Base-by-base conservation (phyloP, 768 basidiomycete genomes). In the Rhodocollybia butyracea region DNA sequence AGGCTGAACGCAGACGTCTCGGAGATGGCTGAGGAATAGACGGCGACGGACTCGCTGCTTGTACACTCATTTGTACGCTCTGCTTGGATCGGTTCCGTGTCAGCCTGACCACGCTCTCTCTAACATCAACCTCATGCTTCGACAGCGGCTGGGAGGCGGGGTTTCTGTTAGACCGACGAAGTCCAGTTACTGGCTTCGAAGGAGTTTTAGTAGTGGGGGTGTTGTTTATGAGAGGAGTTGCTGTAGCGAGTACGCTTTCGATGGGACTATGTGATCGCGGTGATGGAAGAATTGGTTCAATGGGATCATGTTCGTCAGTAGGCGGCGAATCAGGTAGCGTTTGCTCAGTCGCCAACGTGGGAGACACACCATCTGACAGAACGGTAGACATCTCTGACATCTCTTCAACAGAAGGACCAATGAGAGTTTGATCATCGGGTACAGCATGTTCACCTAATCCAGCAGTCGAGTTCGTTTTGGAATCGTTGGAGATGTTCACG, bases 231-330 rank as follows among this genome's bases (percentile, higher is more conserved):
- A 50, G 11, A 17, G 52, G 5, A 30, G 11, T 31, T 15, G 6
- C 13, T 5, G 32, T 36, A 34, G 30, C 38, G 4, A 46, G 21
- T 7, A 34, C 30, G 15, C 5, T 22, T 34, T 54, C 40, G 46
- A 61, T 66, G 11, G 55, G 55, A 38, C 53, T 39, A 34, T 29
- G 38, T 13, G 62, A 48, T 46, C 59, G 57, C n/a, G 60, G 64
- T 56, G 72, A 61, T 54, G 68, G 70, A 13, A 78, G 77, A 1
- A 72, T 69, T 27, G 71, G 68, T 57, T 79, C 76, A 51, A 80
- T 80, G 7, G 78, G 76, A 57, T 82, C 80, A 12, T 62, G 40
- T 17, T 58, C 51, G 40, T 47, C 34, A 19, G 53, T 15, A n/a
- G 38, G n/a, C n/a, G n/a, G n/a, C n/a, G n/a, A n/a, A n/a, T n/a